Base-by-base conservation (phyloP, 768 basidiomycete genomes). In the Kwoniella mangroviensis region DNA sequence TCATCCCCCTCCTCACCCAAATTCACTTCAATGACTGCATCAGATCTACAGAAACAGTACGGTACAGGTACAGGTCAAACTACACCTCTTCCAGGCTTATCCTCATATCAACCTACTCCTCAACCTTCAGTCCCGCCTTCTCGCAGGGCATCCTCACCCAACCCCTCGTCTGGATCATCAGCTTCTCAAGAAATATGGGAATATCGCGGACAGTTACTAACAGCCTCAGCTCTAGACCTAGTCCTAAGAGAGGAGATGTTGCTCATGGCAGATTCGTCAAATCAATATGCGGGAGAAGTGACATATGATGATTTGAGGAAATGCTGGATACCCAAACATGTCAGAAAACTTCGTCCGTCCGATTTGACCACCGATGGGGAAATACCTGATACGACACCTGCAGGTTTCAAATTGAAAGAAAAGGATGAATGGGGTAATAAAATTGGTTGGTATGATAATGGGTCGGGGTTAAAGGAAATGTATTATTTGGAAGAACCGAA, bases 351-450 rank as follows among this genome's bases (percentile, higher is more conserved):
- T 9, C 66, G 58, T 19, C 24, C 24, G 17, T 67, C 55, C 0
- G 75, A 80, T 68, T 19, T 80, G n/a, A 74, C 69, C 0, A 74
- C 75, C 6, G 75, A 78, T 5, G 79, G 77, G 5, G 79, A 78
- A 56, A 42, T 78, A 19, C 75, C 75, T 21, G 62, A 67, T 70
- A 71, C 70, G 7, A 78, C 78, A 22, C 77, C 77, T 5, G 75
- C 73, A 4, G 69, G 76, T 21, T 77, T 73, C 57, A 67, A 70
- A 53, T 54, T 62, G 7, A 78, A 72, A 56, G 61, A 67, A 43
- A 54, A 61, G 63, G 79, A 80, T 72, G 73, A 59, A 19, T 80
- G 75, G 75, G 79, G 77, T 0, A 80, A 80, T 63, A 73, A 70
- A 64, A 77, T 80, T 54, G 75, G 74, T 4, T 80, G 77, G 75